phyloP scores from a whole-genome alignment of 768 basidiomycete genomes.

The Piloderma croceum region DNA sequence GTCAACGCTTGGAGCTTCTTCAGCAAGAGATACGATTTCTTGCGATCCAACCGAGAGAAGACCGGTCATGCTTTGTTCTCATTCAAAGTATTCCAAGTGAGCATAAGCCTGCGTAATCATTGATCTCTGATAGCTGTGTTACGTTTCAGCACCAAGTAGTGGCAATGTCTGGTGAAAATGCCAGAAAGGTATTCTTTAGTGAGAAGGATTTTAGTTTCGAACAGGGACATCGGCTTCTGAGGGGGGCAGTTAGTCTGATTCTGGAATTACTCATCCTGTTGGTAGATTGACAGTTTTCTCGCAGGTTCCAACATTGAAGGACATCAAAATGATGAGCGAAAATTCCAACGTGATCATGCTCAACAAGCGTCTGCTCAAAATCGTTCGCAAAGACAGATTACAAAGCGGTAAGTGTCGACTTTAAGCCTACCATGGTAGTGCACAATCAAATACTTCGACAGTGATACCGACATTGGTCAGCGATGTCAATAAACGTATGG shows the following conservation, averaged over 20 bases:
- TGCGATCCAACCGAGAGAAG: constrained; percentile 20
- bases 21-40: constrained; percentile 26
- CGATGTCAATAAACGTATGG: constrained; percentile 1
- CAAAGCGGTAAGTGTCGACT: too few species aligned
- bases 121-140: constrained; percentile 8
- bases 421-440: too few species aligned
- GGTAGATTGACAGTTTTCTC: constrained; percentile 60
- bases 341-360: too few species aligned
- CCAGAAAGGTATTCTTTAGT: constrained; percentile 62
- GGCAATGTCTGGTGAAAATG: constrained; percentile 70
- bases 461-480: too few species aligned
- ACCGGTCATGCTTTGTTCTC: constrained; percentile 11
- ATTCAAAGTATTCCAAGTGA: constrained; percentile 13
- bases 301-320: too few species aligned
- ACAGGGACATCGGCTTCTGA: constrained; percentile 75
- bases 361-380: too few species aligned
- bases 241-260: constrained; percentile 57
- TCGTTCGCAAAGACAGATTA: too few species aligned
- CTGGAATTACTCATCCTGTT: constrained; percentile 49
- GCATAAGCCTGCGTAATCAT: background rate
- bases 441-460: too few species aligned
- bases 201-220: constrained; percentile 69
- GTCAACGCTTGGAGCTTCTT: constrained; percentile 30
- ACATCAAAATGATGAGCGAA: too few species aligned
- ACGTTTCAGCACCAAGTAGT: constrained; percentile 54